Conservation (phyloP, 805 yeast genomes). For the Suhomyces canberraensis region DNA sequence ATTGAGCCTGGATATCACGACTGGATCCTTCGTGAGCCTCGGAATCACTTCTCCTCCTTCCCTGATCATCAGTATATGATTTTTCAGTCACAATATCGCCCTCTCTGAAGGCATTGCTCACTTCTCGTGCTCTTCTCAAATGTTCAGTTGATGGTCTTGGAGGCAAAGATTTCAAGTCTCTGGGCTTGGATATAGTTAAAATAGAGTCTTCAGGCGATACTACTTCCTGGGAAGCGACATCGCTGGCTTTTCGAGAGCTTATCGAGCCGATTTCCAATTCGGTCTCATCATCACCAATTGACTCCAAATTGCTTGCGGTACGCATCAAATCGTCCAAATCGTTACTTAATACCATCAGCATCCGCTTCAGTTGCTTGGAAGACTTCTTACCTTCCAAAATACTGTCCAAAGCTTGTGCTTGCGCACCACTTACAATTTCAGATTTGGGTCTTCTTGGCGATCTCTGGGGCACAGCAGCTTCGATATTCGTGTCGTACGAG, state of each 20-base stretch:
- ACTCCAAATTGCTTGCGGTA: conserved; percentile 19
- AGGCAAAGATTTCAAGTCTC: conserved; percentile 12
- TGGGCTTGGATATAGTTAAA: neutral
- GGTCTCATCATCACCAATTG: neutral
- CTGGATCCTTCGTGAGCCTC: neutral
- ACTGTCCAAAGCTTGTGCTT: neutral
- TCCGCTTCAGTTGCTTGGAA: conserved; percentile 4
- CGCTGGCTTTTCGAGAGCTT: neutral
- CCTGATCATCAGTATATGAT: too few species aligned
- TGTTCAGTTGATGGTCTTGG: conserved; percentile 26
- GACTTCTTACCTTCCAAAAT: conserved; percentile 1
- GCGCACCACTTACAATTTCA: conserved; percentile 9
- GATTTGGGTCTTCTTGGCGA: conserved; percentile 38
- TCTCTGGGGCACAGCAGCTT: conserved; percentile 37
- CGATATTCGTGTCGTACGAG: conserved; percentile 33
- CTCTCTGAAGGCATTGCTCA: neutral
- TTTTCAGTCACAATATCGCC: neutral
- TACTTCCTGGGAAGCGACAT: neutral
- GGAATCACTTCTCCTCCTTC: too few species aligned
- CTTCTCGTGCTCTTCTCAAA: conserved; percentile 22
- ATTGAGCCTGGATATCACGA: conserved; percentile 3
- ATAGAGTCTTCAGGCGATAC: neutral
- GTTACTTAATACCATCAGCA: conserved; percentile 30
- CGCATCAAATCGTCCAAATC: conserved; percentile 40
- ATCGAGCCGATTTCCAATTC: too few species aligned